These are phyloP conservation scores for Chimonanthus praecox DNA, from an alignment of 164 flowering plant genomes.

Conservation along the genomic window DNA sequence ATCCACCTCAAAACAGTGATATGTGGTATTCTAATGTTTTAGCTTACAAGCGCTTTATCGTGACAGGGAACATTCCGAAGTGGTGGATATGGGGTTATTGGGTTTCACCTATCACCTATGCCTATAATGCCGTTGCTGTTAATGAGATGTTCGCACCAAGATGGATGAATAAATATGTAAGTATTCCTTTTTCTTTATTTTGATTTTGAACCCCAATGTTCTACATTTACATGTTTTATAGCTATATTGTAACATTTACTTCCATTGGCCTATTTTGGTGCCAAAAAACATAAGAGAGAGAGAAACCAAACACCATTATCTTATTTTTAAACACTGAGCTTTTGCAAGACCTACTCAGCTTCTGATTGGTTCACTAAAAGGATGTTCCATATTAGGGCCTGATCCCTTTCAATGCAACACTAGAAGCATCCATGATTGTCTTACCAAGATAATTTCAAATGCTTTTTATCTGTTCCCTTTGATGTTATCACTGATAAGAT, in stretches of 20 bases:
- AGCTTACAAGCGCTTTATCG: not conserved
- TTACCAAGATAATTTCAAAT: too few relatives aligned
- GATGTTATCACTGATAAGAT: not conserved
- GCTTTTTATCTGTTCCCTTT: not conserved
- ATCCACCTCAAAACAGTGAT: not conserved
- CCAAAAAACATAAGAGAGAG: too few relatives aligned
- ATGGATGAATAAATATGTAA: constrained; percentile 33
- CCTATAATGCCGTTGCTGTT: constrained; percentile 26
- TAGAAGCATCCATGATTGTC: too few relatives aligned
- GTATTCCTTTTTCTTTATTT: not conserved
- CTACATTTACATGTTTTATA: not conserved
- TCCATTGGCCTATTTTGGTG: too few relatives aligned
- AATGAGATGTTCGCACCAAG: constrained; percentile 43
- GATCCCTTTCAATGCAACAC: not conserved
- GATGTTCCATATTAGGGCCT: not conserved
- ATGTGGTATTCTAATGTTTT: not conserved
- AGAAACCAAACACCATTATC: too few relatives aligned
- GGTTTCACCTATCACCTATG: constrained; percentile 35
- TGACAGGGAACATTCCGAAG: constrained; percentile 59
- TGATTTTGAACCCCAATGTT: not conserved
- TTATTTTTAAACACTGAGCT: too few relatives aligned
- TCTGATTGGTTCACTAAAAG: too few relatives aligned
- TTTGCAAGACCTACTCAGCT: too few relatives aligned
- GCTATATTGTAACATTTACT: too few relatives aligned
- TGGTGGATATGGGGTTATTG: constrained; percentile 48